Conservation (phyloP, 2,329 filamentous ascomycete genomes). For the Polytolypa hystricis region DNA sequence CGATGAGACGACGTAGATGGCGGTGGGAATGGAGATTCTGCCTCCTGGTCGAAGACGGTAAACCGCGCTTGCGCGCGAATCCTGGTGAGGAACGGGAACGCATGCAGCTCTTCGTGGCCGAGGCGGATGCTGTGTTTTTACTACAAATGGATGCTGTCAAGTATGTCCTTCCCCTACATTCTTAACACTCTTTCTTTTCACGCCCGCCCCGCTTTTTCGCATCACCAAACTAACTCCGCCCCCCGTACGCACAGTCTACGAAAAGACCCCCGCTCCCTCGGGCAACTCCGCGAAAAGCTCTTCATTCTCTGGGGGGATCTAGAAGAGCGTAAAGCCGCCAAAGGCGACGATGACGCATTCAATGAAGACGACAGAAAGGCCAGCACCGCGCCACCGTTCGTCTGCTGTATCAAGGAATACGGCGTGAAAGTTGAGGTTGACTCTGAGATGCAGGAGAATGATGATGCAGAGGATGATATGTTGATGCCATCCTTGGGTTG, state of each 20-base stretch:
- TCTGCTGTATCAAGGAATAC: slow-evolving; percentile 62
- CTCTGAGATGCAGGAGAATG: slow-evolving; percentile 21
- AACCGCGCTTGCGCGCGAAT: slow-evolving; percentile 18
- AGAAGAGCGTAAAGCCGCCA: slow-evolving; percentile 54
- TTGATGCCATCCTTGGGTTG: slow-evolving; percentile 41
- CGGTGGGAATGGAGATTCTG: slow-evolving; percentile 78
- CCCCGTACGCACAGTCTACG: slow-evolving; percentile 43
- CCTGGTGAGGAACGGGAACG: slow-evolving; percentile 32
- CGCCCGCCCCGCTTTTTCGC: not conserved
- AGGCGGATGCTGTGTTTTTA: slow-evolving; percentile 44
- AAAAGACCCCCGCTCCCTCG: slow-evolving; percentile 39
- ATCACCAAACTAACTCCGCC: not conserved
- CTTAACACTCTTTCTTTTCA: slow-evolving; percentile 1
- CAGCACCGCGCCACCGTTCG: slow-evolving; percentile 49
- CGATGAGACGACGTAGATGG: slow-evolving; percentile 6
- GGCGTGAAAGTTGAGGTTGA: slow-evolving; percentile 39
- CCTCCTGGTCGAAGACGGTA: slow-evolving; percentile 63
- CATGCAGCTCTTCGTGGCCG: slow-evolving; percentile 60
- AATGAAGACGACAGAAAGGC: slow-evolving; percentile 13
- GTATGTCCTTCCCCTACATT: slow-evolving; percentile 29
- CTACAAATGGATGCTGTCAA: slow-evolving; percentile 44
- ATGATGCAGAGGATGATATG: slow-evolving; percentile 15
- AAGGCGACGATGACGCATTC: slow-evolving; percentile 16
- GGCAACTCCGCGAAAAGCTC: slow-evolving; percentile 54
- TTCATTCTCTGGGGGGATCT: slow-evolving; percentile 79